A percentile compares a stretch with the other conserved stretches of the same genome.
These are phyloP conservation scores for Amylocarpus encephaloides DNA, from an alignment of 2,329 filamentous ascomycete genomes.

Conservation along the genomic window DNA sequence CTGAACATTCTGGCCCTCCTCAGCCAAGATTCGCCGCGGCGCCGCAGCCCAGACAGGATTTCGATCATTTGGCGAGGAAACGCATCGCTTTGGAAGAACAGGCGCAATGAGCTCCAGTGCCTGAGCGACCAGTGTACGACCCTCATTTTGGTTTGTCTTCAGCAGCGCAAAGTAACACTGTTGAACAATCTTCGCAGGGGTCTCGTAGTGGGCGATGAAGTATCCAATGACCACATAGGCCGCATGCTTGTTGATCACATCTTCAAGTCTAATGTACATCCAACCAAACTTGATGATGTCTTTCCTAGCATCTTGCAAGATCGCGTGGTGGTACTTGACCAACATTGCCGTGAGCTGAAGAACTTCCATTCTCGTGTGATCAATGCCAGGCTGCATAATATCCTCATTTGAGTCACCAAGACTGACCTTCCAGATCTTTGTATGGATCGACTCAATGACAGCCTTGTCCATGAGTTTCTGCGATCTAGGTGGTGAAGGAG, in stretches of 20 bases:
- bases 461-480: slow-evolving; percentile 76
- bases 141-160: slow-evolving; percentile 92
- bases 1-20: slow-evolving; percentile 90
- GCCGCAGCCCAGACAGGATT: slow-evolving; percentile 85
- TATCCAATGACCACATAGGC: slow-evolving; percentile 96
- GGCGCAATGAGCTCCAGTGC: slow-evolving; percentile 93
- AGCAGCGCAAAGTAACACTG: slow-evolving; percentile 91
- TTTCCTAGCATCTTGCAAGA: slow-evolving; percentile 86
- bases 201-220: slow-evolving; percentile 96
- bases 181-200: slow-evolving; percentile 88
- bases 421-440: slow-evolving; percentile 89
- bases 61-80: slow-evolving; percentile 58
- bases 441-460: slow-evolving; percentile 84
- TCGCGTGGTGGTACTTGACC: slow-evolving; percentile 86
- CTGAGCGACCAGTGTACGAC: slow-evolving; percentile 84
- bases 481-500: slow-evolving; percentile 47
- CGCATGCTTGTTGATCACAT: slow-evolving; percentile 98
- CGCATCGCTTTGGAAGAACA: slow-evolving; percentile 79
- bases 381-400: slow-evolving; percentile 74
- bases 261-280: slow-evolving; percentile 97
- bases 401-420: slow-evolving; percentile 78
- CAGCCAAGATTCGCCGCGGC: slow-evolving; percentile 82
- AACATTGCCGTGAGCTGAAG: slow-evolving; percentile 91
- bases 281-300: slow-evolving; percentile 99
- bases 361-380: slow-evolving; percentile 93